These are phyloP conservation scores for Tripidium arundinaceum DNA, from an alignment of 202 grass and related monocot species.

Conservation along the genomic window DNA sequence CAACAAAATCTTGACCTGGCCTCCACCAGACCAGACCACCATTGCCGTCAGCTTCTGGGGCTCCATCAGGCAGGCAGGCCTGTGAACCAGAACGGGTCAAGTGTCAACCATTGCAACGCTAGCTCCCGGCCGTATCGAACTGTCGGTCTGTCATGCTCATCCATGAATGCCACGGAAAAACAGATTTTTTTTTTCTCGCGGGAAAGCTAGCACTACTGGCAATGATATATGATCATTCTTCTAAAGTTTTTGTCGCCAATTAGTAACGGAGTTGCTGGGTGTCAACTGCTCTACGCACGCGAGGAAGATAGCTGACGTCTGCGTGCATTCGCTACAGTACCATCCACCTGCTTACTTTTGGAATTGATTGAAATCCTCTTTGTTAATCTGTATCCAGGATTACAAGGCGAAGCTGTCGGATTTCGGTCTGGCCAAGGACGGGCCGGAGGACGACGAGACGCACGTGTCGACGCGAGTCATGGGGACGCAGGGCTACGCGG, in stretches of 20 bases:
- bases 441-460: slow-evolving; percentile 76
- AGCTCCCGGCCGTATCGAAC: background rate
- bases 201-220: background rate
- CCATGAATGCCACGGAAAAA: background rate
- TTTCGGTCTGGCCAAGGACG: slow-evolving; percentile 92
- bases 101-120: slow-evolving; percentile 34
- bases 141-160: background rate
- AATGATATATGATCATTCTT: background rate
- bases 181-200: background rate
- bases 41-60: background rate
- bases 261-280: slow-evolving; percentile 5
- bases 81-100: slow-evolving; percentile 21
- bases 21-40: background rate
- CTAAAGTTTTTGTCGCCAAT: background rate
- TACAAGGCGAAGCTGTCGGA: slow-evolving; percentile 87
- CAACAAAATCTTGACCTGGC: slow-evolving; percentile 8
- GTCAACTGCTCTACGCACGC: background rate
- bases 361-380: background rate
- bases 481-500: slow-evolving; percentile 92
- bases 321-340: background rate
- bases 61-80: background rate
- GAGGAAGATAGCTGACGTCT: background rate
- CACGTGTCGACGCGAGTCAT: slow-evolving; percentile 91
- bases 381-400: slow-evolving; percentile 31
- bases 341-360: background rate